Percentiles rank a stretch among this genome's conserved stretches.
Conservation (phyloP, 768 basidiomycete species). For the Serendipita sp. region DNA sequence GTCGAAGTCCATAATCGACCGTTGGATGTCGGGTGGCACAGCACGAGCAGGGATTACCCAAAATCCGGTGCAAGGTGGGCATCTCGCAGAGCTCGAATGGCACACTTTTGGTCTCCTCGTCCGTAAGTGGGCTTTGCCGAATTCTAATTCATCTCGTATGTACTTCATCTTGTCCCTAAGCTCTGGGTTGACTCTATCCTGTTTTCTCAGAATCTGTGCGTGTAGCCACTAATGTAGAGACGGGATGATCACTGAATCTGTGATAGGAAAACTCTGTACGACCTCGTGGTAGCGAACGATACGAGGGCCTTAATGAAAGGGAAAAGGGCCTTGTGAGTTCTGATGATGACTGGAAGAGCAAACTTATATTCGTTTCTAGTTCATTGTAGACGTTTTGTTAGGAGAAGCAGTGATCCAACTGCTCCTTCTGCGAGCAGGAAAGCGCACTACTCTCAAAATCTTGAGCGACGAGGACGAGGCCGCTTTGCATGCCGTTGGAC, state of each 20-base stretch:
- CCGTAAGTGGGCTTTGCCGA: slow-evolving; percentile 22
- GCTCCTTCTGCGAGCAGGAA: slow-evolving; percentile 52
- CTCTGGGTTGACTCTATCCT: slow-evolving; percentile 1
- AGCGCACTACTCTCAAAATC: slow-evolving; percentile 34
- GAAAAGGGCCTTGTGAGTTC: slow-evolving; percentile 11
- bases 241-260: background rate
- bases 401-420: slow-evolving; percentile 59
- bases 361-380: slow-evolving; percentile 4
- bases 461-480: slow-evolving; percentile 40
- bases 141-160: background rate
- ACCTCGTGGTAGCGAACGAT: slow-evolving; percentile 8
- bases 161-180: background rate
- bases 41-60: slow-evolving; percentile 27
- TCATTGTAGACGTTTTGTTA: slow-evolving; percentile 39
- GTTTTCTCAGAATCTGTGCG: slow-evolving; percentile 4
- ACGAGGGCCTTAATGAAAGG: slow-evolving; percentile 9
- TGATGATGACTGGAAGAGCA: background rate
- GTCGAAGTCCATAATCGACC: slow-evolving; percentile 29
- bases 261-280: background rate
- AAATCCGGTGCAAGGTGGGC: slow-evolving; percentile 21
- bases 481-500: slow-evolving; percentile 34
- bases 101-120: slow-evolving; percentile 24
- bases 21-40: slow-evolving; percentile 44
- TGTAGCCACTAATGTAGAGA: too few relatives aligned
- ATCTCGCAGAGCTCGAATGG: slow-evolving; percentile 19